Evolutionary conservation across 192 early-diverging fungal species (phyloP).

Genomic region (Rhizoclosmatium sp.): DNA sequence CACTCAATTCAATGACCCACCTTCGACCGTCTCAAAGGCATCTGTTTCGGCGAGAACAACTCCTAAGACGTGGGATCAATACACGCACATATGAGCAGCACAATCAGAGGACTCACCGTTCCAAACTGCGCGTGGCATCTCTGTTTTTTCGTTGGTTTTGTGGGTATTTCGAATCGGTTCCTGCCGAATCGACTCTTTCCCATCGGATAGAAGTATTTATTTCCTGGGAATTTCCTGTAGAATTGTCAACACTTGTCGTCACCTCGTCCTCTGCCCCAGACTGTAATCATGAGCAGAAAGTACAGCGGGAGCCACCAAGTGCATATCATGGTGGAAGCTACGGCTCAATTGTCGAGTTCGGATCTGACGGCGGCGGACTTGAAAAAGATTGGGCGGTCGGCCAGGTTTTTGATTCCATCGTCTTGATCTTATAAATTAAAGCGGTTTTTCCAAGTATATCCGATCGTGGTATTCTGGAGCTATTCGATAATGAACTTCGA

Average conservation of each 20-base stretch:
- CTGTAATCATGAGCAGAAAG: background rate
- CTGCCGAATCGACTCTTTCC: no score
- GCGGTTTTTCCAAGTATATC: background rate
- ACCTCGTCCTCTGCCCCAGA: no score
- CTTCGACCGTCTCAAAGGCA: conserved; percentile 54
- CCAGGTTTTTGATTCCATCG: conserved; percentile 3
- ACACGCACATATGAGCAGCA: background rate
- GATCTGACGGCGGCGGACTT: conserved; percentile 5
- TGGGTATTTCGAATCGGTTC: no score
- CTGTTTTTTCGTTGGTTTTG: background rate
- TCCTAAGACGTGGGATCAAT: background rate
- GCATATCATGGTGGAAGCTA: conserved; percentile 14
- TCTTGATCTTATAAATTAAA: background rate
- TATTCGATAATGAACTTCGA: conserved; percentile 29
- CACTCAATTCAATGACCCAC: conserved; percentile 4
- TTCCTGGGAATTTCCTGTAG: no score
- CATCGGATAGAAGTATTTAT: no score
- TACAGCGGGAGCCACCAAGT: conserved; percentile 5
- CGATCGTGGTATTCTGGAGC: conserved; percentile 32
- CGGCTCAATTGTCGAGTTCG: conserved; percentile 5
- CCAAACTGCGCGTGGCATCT: background rate
- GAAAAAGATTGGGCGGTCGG: conserved; percentile 28
- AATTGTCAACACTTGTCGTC: no score
- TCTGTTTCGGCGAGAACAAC: conserved; percentile 51
- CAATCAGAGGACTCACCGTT: background rate